phyloP scores from a whole-genome alignment of 805 yeast species.

The Grigorovia yakushimaensis region DNA sequence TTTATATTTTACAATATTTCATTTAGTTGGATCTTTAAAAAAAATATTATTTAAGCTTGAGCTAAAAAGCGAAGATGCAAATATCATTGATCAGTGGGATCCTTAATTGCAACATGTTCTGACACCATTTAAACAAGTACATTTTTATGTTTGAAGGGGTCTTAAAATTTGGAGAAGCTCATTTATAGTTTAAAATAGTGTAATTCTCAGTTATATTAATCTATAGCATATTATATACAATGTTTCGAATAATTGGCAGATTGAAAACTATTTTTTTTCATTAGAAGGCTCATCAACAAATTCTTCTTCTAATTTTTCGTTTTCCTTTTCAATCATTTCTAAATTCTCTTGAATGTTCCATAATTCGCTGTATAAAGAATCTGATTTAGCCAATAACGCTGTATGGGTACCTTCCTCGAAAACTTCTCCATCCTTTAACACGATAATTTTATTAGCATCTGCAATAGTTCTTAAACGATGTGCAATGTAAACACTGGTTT shows the following conservation, averaged over 20 bases:
- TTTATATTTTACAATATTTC: not conserved
- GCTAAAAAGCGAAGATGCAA: too few relatives aligned
- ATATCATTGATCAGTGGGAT: too few relatives aligned
- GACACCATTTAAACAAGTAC: too few relatives aligned
- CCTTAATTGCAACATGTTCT: too few relatives aligned
- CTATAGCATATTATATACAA: too few relatives aligned
- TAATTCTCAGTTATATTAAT: too few relatives aligned
- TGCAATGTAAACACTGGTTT: constrained; percentile 85
- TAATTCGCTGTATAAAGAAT: constrained; percentile 63
- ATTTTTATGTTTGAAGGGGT: too few relatives aligned
- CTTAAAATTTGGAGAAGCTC: too few relatives aligned
- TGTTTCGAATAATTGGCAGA: too few relatives aligned
- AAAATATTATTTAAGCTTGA: not conserved
- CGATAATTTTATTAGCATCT: constrained; percentile 88
- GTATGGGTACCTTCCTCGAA: constrained; percentile 83
- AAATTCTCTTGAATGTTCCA: constrained; percentile 90
- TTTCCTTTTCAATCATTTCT: constrained; percentile 37
- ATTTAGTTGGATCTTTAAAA: not conserved
- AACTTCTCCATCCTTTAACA: constrained; percentile 66
- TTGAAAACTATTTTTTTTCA: too few relatives aligned
- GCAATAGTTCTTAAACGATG: constrained; percentile 90
- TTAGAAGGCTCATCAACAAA: too few relatives aligned
- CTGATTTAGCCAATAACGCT: constrained; percentile 41
- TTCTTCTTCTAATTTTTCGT: not conserved
- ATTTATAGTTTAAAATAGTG: too few relatives aligned